Conservation (phyloP, 2,329 filamentous ascomycete species). For the Aureobasidium sp. region DNA sequence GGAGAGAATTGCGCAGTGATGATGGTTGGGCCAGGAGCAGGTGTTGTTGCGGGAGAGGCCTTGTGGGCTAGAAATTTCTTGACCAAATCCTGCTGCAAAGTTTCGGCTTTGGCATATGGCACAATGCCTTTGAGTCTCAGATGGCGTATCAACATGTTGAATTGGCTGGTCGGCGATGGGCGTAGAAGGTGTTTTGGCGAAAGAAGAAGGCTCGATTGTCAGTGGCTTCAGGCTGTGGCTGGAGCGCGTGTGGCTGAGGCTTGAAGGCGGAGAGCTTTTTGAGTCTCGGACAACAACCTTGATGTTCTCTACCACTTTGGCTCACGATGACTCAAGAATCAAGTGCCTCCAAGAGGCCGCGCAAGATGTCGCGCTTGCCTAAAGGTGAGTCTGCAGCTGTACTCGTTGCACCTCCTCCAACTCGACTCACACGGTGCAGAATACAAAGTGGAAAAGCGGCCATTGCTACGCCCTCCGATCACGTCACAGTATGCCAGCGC, state of each 20-base stretch:
- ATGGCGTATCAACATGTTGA: constrained; percentile 50
- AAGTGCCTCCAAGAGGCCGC: background rate
- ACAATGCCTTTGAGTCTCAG: constrained; percentile 50
- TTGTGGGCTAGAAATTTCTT: constrained; percentile 56
- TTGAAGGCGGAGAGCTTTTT: background rate
- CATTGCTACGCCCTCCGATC: constrained; percentile 50
- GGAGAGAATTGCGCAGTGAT: constrained; percentile 77
- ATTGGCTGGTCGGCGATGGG: background rate
- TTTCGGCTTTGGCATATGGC: constrained; percentile 48
- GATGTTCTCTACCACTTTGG: background rate
- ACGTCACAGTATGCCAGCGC: constrained; percentile 47
- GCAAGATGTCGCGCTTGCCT: constrained; percentile 20
- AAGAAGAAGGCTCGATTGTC: background rate
- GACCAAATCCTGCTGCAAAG: constrained; percentile 52
- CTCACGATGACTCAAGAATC: background rate
- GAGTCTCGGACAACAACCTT: background rate
- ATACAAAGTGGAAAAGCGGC: constrained; percentile 47
- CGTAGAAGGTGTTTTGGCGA: background rate
- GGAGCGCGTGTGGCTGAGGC: background rate
- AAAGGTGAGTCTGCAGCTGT: constrained; percentile 18
- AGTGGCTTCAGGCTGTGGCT: background rate
- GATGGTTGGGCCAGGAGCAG: constrained; percentile 59
- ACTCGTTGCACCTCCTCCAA: too few relatives aligned
- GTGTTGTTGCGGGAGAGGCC: constrained; percentile 32
- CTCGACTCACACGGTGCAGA: constrained; percentile 29